Conservation (phyloP, 129 eudicot species). For the Flaveria bidentis region DNA sequence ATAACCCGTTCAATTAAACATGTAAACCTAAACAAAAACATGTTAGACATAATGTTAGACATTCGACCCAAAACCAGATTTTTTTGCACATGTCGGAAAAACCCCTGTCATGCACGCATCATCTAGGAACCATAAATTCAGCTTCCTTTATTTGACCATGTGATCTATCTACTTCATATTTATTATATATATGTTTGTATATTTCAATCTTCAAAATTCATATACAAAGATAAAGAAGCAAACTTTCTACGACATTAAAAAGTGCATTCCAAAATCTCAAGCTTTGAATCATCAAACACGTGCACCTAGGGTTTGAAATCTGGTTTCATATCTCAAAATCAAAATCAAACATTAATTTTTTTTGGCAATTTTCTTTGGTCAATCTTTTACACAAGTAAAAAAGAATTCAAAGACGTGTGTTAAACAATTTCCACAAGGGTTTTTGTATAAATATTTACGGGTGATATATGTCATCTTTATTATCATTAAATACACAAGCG, state of each 20-base stretch:
- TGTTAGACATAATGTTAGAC: too few species aligned
- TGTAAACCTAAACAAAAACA: too few species aligned
- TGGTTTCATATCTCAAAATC: neutral
- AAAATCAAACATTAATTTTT: conserved; percentile 26
- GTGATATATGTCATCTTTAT: conserved; percentile 10
- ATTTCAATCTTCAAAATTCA: conserved; percentile 21
- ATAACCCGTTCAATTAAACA: too few species aligned
- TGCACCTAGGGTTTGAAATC: conserved; percentile 29
- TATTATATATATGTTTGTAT: neutral
- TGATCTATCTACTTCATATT: neutral
- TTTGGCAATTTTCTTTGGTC: conserved; percentile 30
- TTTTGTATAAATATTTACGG: conserved; percentile 33
- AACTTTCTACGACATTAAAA: conserved; percentile 17
- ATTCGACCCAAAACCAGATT: neutral
- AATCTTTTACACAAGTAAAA: conserved; percentile 37
- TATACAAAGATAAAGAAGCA: conserved; percentile 9
- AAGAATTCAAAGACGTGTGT: conserved; percentile 41
- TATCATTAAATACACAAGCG: conserved; percentile 23
- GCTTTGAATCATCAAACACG: conserved; percentile 30
- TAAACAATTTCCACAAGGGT: conserved; percentile 36
- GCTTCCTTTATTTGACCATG: conserved; percentile 65
- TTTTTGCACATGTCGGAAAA: neutral
- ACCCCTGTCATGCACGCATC: neutral
- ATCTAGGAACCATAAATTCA: conserved; percentile 36
- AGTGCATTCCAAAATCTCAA: conserved; percentile 37